These are phyloP conservation scores for Tolypocladium inflatum DNA, from an alignment of 2,329 filamentous ascomycete species.

Conservation along the genomic window DNA sequence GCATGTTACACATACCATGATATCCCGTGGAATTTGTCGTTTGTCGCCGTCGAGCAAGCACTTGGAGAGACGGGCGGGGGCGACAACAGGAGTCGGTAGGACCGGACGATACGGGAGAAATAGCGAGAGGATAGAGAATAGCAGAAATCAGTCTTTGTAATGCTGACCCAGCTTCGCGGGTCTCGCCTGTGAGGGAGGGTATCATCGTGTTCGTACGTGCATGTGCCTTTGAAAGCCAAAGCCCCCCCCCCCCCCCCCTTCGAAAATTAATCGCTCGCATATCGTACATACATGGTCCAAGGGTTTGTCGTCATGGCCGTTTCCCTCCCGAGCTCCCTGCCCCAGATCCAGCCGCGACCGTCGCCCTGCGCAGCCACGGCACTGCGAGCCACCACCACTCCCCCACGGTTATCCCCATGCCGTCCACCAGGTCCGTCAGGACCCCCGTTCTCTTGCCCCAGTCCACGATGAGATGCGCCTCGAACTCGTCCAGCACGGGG, in stretches of 20 bases:
- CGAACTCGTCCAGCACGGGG: conserved; percentile 52
- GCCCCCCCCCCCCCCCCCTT: not conserved
- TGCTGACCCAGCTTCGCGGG: not conserved
- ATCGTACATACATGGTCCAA: not conserved
- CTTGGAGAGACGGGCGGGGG: not conserved
- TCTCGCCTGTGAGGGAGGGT: not conserved
- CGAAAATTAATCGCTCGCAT: not conserved
- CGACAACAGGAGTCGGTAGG: not conserved
- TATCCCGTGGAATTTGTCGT: not conserved
- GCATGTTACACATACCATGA: not conserved
- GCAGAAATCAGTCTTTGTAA: not conserved
- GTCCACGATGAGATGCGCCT: conserved; percentile 45
- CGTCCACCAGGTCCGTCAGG: conserved; percentile 29
- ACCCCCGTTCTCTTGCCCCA: conserved; percentile 50
- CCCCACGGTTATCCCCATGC: conserved; percentile 33
- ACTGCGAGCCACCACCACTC: conserved; percentile 63
- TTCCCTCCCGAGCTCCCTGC: not conserved
- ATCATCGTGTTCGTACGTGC: not conserved
- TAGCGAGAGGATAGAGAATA: not conserved
- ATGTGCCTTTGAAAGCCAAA: not conserved
- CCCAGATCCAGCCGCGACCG: not conserved
- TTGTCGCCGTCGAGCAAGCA: not conserved
- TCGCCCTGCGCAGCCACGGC: conserved; percentile 14
- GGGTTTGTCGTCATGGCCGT: not conserved
- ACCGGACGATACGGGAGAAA: too few relatives aligned